Evolutionary conservation across 148 eudicot species (phyloP), one percentile per base, ranked within the genome.

Genomic region (Fagopyrum esculentum): DNA sequence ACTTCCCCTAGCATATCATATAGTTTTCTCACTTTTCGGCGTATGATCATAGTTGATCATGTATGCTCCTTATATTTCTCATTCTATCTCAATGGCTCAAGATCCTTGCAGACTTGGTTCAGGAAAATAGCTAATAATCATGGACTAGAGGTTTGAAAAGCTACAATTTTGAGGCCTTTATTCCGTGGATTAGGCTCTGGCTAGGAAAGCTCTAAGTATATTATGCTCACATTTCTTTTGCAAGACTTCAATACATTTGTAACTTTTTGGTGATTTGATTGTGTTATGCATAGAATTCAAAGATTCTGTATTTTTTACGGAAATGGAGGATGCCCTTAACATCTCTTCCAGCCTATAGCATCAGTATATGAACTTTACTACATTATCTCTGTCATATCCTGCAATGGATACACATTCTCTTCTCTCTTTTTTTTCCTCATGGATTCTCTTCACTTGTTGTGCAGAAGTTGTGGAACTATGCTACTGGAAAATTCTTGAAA

Each of bases 391-490:
- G 6, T 6, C 4, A 19, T 55, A 17, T 55, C 17, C 22, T 4
- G 17, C 6, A 13, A 55, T 57, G 63, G 19, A 43, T 7, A 17
- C 30, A 45, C 16, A 72, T 46, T 3, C 26, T 22, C 51, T n/a
- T 4, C 11, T 9, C n/a, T n/a, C n/a, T n/a, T n/a, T 19, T 47
- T 48, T 10, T 29, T 59, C 48, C 9, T 59, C 9, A 46, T 44
- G n/a, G 29, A 13, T 9, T 73, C 12, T 19, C 26, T 74, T 79
- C 47, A 72, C 52, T 52, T 70, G 77, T 68, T 29, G 40, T 87
- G 86, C 96, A 95, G 99, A 95, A 84, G 83, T 91, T 95, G 12
- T 92, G 94, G 89, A 90, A 90, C 85, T 83, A 87, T 77, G 77
- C 86, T 12, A 76, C 87, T 2, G 97, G 97, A 74, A 95, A 95